A percentile compares a stretch with the other conserved stretches of the same genome.
Evolutionary conservation across 1,284 basidiomycete genomes (phyloP).

Genomic region (Sutorius eximius): DNA sequence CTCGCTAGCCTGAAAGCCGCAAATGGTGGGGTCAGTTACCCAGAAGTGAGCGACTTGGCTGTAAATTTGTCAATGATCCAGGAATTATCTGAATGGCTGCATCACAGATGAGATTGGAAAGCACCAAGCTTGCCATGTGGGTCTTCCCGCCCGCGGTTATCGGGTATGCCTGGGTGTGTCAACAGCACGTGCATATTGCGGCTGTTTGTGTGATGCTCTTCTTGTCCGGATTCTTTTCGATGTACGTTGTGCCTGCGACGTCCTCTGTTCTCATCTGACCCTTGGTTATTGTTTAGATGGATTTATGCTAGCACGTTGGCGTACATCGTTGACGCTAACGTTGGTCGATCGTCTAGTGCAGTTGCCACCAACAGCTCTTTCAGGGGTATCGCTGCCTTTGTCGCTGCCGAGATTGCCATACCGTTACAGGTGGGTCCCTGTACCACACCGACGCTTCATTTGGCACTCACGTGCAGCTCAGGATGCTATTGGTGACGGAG

Average conservation of each 20-base stretch:
- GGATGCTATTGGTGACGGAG: constrained; percentile 61
- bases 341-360: constrained; percentile 69
- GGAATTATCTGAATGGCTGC: neutral
- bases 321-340: constrained; percentile 78
- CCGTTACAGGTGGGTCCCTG: constrained; percentile 21
- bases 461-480: constrained; percentile 16
- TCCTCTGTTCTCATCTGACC: neutral
- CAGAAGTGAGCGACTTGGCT: constrained; percentile 55
- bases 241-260: constrained; percentile 46
- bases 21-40: constrained; percentile 62
- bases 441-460: neutral
- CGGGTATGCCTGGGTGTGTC: constrained; percentile 77
- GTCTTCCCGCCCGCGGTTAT: constrained; percentile 60
- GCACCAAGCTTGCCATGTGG: constrained; percentile 57
- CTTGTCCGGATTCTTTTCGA: constrained; percentile 64
- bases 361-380: constrained; percentile 72
- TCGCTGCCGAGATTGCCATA: constrained; percentile 69
- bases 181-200: constrained; percentile 64
- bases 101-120: constrained; percentile 69
- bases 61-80: neutral
- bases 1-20: constrained; percentile 56
- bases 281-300: constrained; percentile 45
- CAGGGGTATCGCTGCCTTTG: constrained; percentile 66
- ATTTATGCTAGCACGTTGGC: constrained; percentile 71
- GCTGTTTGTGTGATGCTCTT: constrained; percentile 67